Conservation (phyloP, 331 rosid genomes). For the Arachis monticola region DNA sequence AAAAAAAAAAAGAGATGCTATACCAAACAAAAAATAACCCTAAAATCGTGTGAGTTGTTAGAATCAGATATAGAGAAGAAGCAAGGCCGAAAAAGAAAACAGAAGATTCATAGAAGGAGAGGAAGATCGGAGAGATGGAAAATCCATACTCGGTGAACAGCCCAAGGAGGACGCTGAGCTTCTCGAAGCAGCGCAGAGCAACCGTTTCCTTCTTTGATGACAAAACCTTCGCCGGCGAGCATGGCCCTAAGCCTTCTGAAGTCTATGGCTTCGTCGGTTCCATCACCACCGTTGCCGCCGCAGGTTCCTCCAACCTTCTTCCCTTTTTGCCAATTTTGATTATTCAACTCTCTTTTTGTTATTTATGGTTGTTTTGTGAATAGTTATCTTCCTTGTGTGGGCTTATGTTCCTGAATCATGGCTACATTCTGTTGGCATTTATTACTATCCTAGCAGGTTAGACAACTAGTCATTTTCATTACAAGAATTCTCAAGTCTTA, state of each 20-base stretch:
- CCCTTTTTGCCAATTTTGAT: constrained; percentile 5
- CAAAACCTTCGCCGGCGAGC: constrained; percentile 65
- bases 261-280: constrained; percentile 94
- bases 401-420: constrained; percentile 91
- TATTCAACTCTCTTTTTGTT: neutral
- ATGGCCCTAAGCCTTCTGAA: constrained; percentile 89
- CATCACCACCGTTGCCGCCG: constrained; percentile 73
- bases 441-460: constrained; percentile 90
- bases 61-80: too few relatives aligned
- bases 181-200: constrained; percentile 64
- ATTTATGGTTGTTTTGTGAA: constrained; percentile 18
- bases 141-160: constrained; percentile 78
- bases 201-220: constrained; percentile 56
- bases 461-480: constrained; percentile 13
- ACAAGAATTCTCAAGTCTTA: neutral
- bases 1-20: too few relatives aligned
- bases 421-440: constrained; percentile 81
- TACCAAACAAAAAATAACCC: too few relatives aligned
- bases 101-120: too few relatives aligned
- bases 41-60: too few relatives aligned
- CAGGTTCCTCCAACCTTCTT: constrained; percentile 54
- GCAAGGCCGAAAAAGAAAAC: too few relatives aligned
- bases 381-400: constrained; percentile 86
- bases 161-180: constrained; percentile 79
- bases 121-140: constrained; percentile 52